phyloP scores from a whole-genome alignment of 352 stramenopile genomes.

The Phytophthora palmivora region DNA sequence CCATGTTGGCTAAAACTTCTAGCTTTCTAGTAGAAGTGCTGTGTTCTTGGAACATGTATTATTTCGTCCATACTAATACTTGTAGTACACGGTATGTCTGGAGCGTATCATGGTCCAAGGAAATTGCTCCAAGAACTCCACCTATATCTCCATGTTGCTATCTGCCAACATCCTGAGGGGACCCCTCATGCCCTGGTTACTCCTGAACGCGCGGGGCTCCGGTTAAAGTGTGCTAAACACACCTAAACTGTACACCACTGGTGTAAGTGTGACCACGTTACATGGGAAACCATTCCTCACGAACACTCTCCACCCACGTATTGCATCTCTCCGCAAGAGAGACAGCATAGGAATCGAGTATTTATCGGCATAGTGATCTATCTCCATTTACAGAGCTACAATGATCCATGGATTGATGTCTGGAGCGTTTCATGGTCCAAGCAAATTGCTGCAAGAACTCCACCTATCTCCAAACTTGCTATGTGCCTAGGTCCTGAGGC shows the following conservation, averaged over 20 bases:
- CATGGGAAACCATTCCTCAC: constrained; percentile 3
- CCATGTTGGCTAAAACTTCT: constrained; percentile 7
- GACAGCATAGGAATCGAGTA: constrained; percentile 13
- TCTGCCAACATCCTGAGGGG: constrained; percentile 44
- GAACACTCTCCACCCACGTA: constrained; percentile 21
- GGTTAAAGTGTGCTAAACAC: no score
- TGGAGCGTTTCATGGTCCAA: constrained; percentile 81
- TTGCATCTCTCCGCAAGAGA: neutral
- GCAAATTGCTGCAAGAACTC: constrained; percentile 80
- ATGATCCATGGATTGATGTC: constrained; percentile 25
- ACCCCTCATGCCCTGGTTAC: constrained; percentile 9
- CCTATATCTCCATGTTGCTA: constrained; percentile 59
- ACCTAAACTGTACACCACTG: no score
- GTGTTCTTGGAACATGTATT: constrained; percentile 1
- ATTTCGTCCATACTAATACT: no score
- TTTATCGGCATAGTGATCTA: constrained; percentile 4
- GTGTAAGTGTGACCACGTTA: neutral
- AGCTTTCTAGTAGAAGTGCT: neutral
- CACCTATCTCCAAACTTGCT: constrained; percentile 67
- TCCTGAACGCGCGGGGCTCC: neutral
- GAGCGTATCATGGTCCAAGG: constrained; percentile 75
- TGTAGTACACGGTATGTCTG: constrained; percentile 44
- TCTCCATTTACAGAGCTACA: neutral
- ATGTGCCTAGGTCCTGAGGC: no score
- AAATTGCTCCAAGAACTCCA: constrained; percentile 76